Evolutionary conservation across 116 monocot species (phyloP).

Genomic region (Iris pallida): DNA sequence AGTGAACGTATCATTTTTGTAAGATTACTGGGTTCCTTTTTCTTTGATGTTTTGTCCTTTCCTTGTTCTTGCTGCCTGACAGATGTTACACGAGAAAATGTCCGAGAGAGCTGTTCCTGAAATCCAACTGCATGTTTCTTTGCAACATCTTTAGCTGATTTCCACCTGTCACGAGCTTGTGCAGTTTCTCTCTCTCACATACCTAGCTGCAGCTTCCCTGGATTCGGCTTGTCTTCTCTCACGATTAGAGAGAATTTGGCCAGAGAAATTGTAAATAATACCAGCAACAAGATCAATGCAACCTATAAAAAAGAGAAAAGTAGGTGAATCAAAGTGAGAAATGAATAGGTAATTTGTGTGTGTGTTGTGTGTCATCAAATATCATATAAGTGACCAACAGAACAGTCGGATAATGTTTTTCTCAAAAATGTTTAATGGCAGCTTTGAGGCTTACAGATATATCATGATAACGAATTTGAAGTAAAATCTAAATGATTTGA

Average conservation of each 20-base stretch:
- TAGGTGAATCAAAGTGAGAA: background rate
- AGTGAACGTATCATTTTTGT: conserved; percentile 62
- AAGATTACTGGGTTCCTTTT: conserved; percentile 56
- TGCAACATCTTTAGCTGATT: conserved; percentile 85
- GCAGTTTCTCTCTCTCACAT: conserved; percentile 77
- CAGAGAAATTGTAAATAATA: conserved; percentile 94
- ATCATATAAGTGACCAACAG: too few species aligned
- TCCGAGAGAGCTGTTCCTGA: conserved; percentile 69
- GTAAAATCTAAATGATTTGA: too few species aligned
- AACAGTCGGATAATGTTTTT: too few species aligned
- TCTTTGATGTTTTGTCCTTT: conserved; percentile 23
- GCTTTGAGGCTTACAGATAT: too few species aligned
- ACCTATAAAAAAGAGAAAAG: conserved; percentile 23
- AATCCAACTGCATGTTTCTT: conserved; percentile 69
- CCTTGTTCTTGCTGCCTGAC: conserved; percentile 8
- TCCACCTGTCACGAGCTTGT: conserved; percentile 93
- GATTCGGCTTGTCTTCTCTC: conserved; percentile 88
- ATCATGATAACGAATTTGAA: too few species aligned
- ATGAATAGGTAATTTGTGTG: too few species aligned
- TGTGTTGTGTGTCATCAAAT: too few species aligned
- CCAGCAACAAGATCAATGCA: conserved; percentile 56
- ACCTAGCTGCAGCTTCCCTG: conserved; percentile 86
- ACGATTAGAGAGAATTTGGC: conserved; percentile 69
- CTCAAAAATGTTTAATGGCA: too few species aligned
- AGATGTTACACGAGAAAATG: conserved; percentile 76